phyloP scores from a whole-genome alignment of 306 rosid genomes.

The Abrus pulchellus region DNA sequence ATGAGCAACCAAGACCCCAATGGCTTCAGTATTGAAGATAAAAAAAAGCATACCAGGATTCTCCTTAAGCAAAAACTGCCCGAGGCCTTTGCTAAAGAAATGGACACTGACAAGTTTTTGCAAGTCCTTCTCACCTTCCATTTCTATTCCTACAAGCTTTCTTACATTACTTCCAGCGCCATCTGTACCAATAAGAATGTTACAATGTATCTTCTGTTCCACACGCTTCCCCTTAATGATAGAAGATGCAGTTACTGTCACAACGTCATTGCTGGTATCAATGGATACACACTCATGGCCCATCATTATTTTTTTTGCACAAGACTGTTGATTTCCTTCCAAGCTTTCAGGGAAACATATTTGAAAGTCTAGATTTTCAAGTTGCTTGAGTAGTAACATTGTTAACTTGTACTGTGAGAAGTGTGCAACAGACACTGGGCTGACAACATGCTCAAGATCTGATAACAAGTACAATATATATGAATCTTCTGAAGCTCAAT shows the following conservation, averaged over 20 bases:
- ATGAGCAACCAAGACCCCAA: conserved; percentile 97
- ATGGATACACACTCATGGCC: conserved; percentile 86
- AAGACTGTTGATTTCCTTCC: conserved; percentile 50
- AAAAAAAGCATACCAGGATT: conserved; percentile 97
- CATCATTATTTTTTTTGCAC: conserved; percentile 68
- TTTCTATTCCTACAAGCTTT: conserved; percentile 78
- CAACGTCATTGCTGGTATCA: conserved; percentile 59
- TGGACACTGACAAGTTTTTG: conserved; percentile 93
- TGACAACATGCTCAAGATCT: conserved; percentile 81
- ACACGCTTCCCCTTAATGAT: conserved; percentile 62
- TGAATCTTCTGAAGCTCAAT: conserved; percentile 49
- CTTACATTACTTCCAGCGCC: conserved; percentile 93
- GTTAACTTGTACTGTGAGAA: conserved; percentile 87
- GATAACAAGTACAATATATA: conserved; percentile 52
- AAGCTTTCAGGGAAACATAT: conserved; percentile 53
- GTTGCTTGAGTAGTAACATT: conserved; percentile 70
- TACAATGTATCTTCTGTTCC: conserved; percentile 69
- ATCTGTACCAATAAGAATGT: conserved; percentile 80
- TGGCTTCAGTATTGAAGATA: conserved; percentile 87
- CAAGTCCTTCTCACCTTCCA: conserved; percentile 87
- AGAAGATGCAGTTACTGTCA: conserved; percentile 69
- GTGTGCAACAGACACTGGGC: conserved; percentile 94
- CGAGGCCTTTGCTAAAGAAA: conserved; percentile 87
- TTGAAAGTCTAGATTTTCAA: conserved; percentile 72
- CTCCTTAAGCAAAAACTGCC: conserved; percentile 83